A percentile compares a stretch with the other conserved stretches of the same genome.
Evolutionary conservation across 163 green algal species (phyloP).

Genomic region (Scenedesmus sp.): DNA sequence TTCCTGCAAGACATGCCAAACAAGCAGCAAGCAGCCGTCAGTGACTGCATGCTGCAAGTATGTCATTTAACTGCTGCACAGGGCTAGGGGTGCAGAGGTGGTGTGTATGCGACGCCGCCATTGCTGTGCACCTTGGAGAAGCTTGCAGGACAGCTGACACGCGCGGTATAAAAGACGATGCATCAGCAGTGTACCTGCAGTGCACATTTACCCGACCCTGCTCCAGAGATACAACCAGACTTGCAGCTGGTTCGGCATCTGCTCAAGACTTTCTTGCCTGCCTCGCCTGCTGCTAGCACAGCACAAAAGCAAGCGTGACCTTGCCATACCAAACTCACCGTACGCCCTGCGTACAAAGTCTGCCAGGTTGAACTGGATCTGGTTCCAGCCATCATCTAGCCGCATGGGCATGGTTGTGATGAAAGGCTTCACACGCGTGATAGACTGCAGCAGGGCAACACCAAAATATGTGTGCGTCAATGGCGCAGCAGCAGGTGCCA

Average conservation of each 20-base stretch:
- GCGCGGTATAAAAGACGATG: background rate
- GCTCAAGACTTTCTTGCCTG: too few species aligned
- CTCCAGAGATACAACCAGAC: too few species aligned
- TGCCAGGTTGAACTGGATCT: slow-evolving; percentile 98
- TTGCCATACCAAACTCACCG: slow-evolving; percentile 57
- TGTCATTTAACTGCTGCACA: background rate
- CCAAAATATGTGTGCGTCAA: background rate
- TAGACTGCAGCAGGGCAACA: slow-evolving; percentile 78
- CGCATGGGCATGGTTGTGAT: slow-evolving; percentile 99
- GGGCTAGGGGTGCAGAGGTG: background rate
- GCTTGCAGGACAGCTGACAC: background rate
- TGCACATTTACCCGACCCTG: too few species aligned
- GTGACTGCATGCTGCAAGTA: background rate
- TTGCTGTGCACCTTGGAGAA: background rate
- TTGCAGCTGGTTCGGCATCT: too few species aligned
- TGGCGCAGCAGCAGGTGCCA: background rate
- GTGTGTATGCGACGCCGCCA: background rate
- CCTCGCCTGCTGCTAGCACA: background rate
- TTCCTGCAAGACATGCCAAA: slow-evolving; percentile 61
- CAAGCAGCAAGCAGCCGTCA: background rate
- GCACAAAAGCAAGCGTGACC: background rate
- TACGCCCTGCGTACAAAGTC: slow-evolving; percentile 97
- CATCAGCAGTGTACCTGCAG: background rate
- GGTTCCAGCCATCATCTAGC: slow-evolving; percentile 98
- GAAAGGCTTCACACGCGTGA: slow-evolving; percentile 97